phyloP scores from a whole-genome alignment of 1,284 basidiomycete species.

The Puccinia hordei region DNA sequence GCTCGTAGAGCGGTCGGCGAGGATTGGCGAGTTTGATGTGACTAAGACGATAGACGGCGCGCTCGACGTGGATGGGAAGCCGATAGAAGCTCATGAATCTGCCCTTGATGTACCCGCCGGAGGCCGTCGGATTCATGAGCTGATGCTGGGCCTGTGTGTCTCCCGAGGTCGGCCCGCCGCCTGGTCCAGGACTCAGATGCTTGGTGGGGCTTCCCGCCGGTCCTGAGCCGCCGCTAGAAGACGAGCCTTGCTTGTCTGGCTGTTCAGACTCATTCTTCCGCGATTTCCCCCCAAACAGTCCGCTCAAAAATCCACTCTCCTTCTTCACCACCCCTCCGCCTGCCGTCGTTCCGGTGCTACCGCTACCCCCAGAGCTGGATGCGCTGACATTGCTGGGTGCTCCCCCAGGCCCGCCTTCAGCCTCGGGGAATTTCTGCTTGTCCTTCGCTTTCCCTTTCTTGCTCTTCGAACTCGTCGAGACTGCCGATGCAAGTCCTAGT shows the following conservation, averaged over 20 bases:
- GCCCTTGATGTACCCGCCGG: slow-evolving; percentile 58
- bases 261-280: slow-evolving; percentile 31
- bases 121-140: slow-evolving; percentile 62
- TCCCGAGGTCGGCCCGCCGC: not conserved
- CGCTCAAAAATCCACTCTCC: slow-evolving; percentile 48
- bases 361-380: not conserved
- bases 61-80: slow-evolving; percentile 96
- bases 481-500: slow-evolving; percentile 28
- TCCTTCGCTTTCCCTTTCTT: slow-evolving; percentile 46
- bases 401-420: not conserved
- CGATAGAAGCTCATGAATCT: slow-evolving; percentile 68
- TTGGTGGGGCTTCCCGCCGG: not conserved
- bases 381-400: not conserved
- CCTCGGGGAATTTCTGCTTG: not conserved
- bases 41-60: slow-evolving; percentile 92
- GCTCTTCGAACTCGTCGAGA: slow-evolving; percentile 18
- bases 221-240: not conserved
- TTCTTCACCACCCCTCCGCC: slow-evolving; percentile 23
- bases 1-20: slow-evolving; percentile 90
- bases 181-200: not conserved
- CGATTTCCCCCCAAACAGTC: slow-evolving; percentile 46
- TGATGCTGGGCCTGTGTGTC: slow-evolving; percentile 14
- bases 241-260: slow-evolving; percentile 19
- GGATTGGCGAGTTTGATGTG: slow-evolving; percentile 99
- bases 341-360: not conserved